phyloP scores from a whole-genome alignment of 208 protist genomes.

The Spironucleus salmonicida region DNA sequence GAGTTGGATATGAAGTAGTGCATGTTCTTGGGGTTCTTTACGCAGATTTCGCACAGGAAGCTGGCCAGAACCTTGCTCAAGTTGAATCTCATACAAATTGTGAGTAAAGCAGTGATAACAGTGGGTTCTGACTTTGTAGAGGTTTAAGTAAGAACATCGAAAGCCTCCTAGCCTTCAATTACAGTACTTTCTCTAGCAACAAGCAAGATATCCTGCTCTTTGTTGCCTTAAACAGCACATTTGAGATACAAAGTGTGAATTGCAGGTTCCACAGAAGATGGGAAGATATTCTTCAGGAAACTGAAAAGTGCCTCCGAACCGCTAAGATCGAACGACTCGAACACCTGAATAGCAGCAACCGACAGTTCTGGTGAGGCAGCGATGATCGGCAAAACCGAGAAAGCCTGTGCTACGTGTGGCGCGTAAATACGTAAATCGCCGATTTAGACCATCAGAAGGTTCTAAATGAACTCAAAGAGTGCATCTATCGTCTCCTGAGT shows the following conservation, averaged over 20 bases:
- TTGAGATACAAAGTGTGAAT: neutral
- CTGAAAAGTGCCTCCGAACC: neutral
- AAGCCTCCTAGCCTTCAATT: neutral
- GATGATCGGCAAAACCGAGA: neutral
- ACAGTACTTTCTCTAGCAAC: neutral
- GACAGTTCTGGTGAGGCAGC: neutral
- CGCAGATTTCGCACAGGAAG: neutral
- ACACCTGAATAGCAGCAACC: slow-evolving; percentile 1
- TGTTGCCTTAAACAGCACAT: neutral
- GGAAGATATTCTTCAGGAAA: neutral
- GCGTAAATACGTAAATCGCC: slow-evolving; percentile 12
- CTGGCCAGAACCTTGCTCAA: neutral
- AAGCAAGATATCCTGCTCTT: neutral
- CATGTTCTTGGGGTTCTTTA: neutral
- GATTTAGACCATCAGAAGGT: neutral
- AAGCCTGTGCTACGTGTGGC: slow-evolving; percentile 2
- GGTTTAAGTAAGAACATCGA: neutral
- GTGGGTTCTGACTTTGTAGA: neutral
- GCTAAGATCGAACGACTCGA: neutral
- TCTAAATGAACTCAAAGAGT: neutral
- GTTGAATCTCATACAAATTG: slow-evolving; percentile 10
- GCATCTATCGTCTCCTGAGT: neutral
- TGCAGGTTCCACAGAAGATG: neutral
- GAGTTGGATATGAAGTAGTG: neutral
- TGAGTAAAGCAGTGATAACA: neutral